Evolutionary conservation across 805 yeast species (phyloP).

Genomic region (Geotrichum ghanense): DNA sequence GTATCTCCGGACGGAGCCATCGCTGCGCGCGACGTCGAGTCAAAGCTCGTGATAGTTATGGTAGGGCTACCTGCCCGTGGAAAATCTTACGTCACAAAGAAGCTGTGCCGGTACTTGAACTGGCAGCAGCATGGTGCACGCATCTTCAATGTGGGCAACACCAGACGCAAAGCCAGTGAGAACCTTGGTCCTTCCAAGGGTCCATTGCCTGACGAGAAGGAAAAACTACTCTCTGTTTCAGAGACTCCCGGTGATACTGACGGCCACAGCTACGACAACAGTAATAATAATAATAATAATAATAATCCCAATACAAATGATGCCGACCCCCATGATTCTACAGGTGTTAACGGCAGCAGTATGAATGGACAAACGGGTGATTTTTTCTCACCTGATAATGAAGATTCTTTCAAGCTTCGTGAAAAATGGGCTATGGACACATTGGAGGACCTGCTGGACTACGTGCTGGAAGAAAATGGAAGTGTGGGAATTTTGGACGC

Average conservation of each 20-base stretch:
- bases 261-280: too few relatives aligned
- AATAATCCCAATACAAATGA: slow-evolving; percentile 14
- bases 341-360: too few relatives aligned
- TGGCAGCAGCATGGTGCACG: slow-evolving; percentile 88
- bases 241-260: slow-evolving; percentile 3
- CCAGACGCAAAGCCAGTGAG: slow-evolving; percentile 60
- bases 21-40: slow-evolving; percentile 47
- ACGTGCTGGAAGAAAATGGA: slow-evolving; percentile 69
- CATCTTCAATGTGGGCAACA: slow-evolving; percentile 92
- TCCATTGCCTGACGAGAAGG: slow-evolving; percentile 54
- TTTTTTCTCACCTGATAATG: slow-evolving; percentile 76
- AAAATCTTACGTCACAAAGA: slow-evolving; percentile 85
- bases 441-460: slow-evolving; percentile 69
- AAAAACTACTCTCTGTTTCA: too few relatives aligned
- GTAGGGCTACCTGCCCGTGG: slow-evolving; percentile 94
- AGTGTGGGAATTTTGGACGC: slow-evolving; percentile 93
- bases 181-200: slow-evolving; percentile 57
- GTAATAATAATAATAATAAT: too few relatives aligned
- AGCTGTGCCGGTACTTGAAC: slow-evolving; percentile 78
- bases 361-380: slow-evolving; percentile 51
- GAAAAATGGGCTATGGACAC: slow-evolving; percentile 98
- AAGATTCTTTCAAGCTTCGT: slow-evolving; percentile 49
- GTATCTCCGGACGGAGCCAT: slow-evolving; percentile 55
- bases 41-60: slow-evolving; percentile 83
- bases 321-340: slow-evolving; percentile 5